Evolutionary conservation across 2,329 filamentous ascomycete species (phyloP), one percentile per base, ranked within the genome.

Genomic region (Aureobasidium melanogenum): DNA sequence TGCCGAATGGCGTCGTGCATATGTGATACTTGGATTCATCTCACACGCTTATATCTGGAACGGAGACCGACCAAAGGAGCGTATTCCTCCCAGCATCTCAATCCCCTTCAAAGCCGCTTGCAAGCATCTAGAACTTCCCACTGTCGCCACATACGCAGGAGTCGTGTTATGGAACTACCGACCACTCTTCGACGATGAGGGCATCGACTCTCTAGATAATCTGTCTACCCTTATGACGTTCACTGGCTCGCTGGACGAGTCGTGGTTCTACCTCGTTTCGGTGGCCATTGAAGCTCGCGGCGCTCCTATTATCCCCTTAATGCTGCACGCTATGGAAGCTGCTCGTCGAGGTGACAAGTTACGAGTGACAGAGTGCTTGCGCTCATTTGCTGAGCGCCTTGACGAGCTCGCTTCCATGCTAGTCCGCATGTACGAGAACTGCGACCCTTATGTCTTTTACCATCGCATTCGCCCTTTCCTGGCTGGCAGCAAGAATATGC

Each of bases 161-260:
- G 80, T 97, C 4, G 93, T 90, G 66, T 81, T 99, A 28, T 99
- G 94, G 94, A 99, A 99, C 76, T 97, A 91, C 80, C 93, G 92
- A 74, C 90, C 92, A 0, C 82, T 97, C 60, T 97, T 97, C 71
- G 77, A 85, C 63, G 84, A 90, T 64, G 92, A 97, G 73, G 82
- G 84, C 38, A 84, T 94, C 62, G 90, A 95, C 70, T 85, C 85
- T 65, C 81, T 97, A 48, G 87, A 94, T 70, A 97, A 99, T 69
- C 82, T 99, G 61, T 86, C 90, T 43, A 94, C 90, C 2, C 80
- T 97, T 63, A 85, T 86, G 69, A 97, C 94, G 17, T 95, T 97
- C 71, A 97, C 94, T 17, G 94, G 94, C 55, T 92, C 91, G 8
- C 80, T 96, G 60, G 94, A 99, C 71, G 94, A 99, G 76, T 96